A percentile compares a stretch with the other conserved stretches of the same genome.
Conservation (phyloP, 2,329 filamentous ascomycete species). For the Penicillium sp. region DNA sequence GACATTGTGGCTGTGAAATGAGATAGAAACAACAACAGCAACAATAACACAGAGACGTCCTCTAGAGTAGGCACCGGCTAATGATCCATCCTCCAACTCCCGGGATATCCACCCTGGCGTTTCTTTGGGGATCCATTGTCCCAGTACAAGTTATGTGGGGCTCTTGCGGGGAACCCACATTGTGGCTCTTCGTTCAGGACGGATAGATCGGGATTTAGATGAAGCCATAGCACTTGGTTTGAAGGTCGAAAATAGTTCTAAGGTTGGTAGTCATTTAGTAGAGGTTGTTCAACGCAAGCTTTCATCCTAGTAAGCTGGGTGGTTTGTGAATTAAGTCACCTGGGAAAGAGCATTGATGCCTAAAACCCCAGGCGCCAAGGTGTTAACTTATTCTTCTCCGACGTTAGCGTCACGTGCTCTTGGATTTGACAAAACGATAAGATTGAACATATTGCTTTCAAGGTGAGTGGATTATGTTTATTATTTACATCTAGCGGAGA, state of each 20-base stretch:
- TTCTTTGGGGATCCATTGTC: background rate
- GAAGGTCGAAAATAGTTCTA: background rate
- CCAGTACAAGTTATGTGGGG: slow-evolving; percentile 16
- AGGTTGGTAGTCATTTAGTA: background rate
- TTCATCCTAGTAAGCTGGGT: too few relatives aligned
- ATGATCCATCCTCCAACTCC: slow-evolving; percentile 13
- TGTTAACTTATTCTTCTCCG: background rate
- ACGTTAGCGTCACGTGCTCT: background rate
- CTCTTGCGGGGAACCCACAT: slow-evolving; percentile 24
- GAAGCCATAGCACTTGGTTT: background rate
- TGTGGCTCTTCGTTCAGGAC: background rate
- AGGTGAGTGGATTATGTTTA: background rate
- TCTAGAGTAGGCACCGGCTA: slow-evolving; percentile 8
- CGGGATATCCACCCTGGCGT: slow-evolving; percentile 8
- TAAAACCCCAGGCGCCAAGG: background rate
- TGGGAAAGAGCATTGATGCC: background rate
- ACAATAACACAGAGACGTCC: background rate
- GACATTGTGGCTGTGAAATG: background rate
- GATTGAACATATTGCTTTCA: background rate
- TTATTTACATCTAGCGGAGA: background rate
- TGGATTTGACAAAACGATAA: too few relatives aligned
- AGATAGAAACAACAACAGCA: background rate
- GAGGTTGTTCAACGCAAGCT: background rate
- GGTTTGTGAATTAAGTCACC: too few relatives aligned
- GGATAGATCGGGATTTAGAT: background rate